phyloP scores from a whole-genome alignment of 352 stramenopile genomes.

The Aphanomyces euteiches region DNA sequence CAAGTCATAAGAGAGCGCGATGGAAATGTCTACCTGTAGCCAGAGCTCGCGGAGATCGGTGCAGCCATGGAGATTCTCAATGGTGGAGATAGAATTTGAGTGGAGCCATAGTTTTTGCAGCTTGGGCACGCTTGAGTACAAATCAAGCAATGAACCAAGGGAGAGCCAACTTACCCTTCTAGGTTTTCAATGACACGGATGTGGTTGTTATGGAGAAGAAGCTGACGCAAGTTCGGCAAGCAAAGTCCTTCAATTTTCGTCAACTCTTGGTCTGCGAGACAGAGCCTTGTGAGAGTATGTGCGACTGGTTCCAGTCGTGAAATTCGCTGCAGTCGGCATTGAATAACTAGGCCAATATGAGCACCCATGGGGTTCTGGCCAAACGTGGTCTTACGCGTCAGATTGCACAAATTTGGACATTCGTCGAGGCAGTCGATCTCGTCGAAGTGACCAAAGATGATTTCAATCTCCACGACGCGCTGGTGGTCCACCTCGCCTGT shows the following conservation, averaged over 20 bases:
- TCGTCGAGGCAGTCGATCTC: slow-evolving; percentile 45
- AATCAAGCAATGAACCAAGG: neutral
- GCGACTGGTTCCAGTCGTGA: slow-evolving; percentile 49
- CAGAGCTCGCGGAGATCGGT: slow-evolving; percentile 78
- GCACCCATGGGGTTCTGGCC: no score
- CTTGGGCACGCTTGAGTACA: slow-evolving; percentile 43
- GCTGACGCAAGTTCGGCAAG: slow-evolving; percentile 56
- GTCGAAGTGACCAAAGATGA: slow-evolving; percentile 73
- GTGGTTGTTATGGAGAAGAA: slow-evolving; percentile 80
- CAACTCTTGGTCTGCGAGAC: slow-evolving; percentile 68
- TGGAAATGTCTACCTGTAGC: slow-evolving; percentile 46
- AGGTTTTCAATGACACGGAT: slow-evolving; percentile 78
- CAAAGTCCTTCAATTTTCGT: slow-evolving; percentile 48
- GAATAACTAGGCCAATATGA: slow-evolving; percentile 47
- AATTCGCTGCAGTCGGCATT: slow-evolving; percentile 60
- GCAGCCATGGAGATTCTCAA: slow-evolving; percentile 62
- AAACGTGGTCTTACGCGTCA: slow-evolving; percentile 41
- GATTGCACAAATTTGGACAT: slow-evolving; percentile 49
- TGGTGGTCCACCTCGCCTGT: slow-evolving; percentile 64
- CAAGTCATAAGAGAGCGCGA: neutral
- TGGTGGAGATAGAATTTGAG: slow-evolving; percentile 53
- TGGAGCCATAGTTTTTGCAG: slow-evolving; percentile 78
- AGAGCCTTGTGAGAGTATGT: slow-evolving; percentile 69
- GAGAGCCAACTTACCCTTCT: slow-evolving; percentile 35
- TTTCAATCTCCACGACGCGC: slow-evolving; percentile 63